Conservation (phyloP, 2,329 filamentous ascomycete species). For the Zymoseptoria crescenta region DNA sequence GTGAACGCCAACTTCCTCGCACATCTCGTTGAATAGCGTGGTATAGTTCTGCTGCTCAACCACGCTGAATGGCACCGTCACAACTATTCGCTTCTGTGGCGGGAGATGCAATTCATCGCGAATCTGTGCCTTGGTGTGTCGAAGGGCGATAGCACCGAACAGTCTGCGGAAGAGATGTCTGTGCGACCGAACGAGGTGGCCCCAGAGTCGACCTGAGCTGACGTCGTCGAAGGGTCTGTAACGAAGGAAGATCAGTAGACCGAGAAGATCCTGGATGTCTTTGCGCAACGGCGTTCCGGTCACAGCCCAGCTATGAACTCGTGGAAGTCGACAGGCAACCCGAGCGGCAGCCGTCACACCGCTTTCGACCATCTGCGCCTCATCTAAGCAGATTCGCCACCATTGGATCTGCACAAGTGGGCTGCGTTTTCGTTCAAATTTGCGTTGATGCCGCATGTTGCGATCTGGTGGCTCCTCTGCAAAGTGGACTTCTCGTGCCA, state of each 20-base stretch:
- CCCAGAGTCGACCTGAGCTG: slow-evolving; percentile 59
- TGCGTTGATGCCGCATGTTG: slow-evolving; percentile 47
- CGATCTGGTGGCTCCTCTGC: slow-evolving; percentile 63
- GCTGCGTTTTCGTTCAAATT: slow-evolving; percentile 56
- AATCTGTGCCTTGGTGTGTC: slow-evolving; percentile 78
- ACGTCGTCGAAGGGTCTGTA: slow-evolving; percentile 63
- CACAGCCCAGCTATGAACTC: slow-evolving; percentile 83
- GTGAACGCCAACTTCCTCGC: slow-evolving; percentile 59
- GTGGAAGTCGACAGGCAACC: slow-evolving; percentile 71
- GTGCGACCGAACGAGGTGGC: slow-evolving; percentile 52
- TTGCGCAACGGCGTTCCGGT: slow-evolving; percentile 85
- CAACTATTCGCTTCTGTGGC: slow-evolving; percentile 73
- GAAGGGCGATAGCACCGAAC: slow-evolving; percentile 64
- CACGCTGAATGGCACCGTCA: slow-evolving; percentile 82
- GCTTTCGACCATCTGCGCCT: slow-evolving; percentile 89
- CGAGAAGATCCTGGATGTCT: slow-evolving; percentile 68
- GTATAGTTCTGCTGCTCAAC: slow-evolving; percentile 87
- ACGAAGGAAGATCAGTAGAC: slow-evolving; percentile 70
- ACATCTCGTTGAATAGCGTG: slow-evolving; percentile 67
- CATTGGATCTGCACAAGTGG: slow-evolving; percentile 74
- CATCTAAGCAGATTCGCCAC: slow-evolving; percentile 71
- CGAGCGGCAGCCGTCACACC: slow-evolving; percentile 76
- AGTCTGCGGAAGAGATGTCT: slow-evolving; percentile 59
- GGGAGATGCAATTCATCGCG: slow-evolving; percentile 73
- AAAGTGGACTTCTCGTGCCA: slow-evolving; percentile 75